Base-by-base conservation (phyloP, 371 early-diverging fungal species). In the Fennellomyces sp. region DNA sequence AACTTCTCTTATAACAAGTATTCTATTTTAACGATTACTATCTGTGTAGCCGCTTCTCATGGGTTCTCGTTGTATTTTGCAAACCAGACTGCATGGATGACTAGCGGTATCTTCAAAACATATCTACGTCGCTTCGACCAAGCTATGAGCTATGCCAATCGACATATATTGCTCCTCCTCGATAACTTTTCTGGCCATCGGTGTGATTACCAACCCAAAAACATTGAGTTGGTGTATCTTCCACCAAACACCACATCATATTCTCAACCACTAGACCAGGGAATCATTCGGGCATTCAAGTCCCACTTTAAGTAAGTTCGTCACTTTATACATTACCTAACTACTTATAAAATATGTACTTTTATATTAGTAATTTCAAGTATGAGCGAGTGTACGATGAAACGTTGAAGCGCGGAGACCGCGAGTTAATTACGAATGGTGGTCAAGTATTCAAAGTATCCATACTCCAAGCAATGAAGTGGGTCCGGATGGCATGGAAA, bases 231-330 rank as follows among this genome's bases (percentile, higher is more conserved):
- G 0, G 17, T 57, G 27, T 68, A 56, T 36, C 48, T 68, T 0
- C 73, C 66, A 8, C 62, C 66, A 23, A 68, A 72, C 45, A 64
- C 54, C 0, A 68, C 66, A 5, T 65, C 68, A 2, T 58, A 52
- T 31, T 28, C 61, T 3, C 66, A 72, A 52, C 64, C 63, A 25
- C 12, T 72, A 13, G 68, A 72, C 63, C 60, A 60, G 7, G 63
- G 63, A 3, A 64, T 66, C 33, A 71, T 71, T 28, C 19, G 38
- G 19, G 5, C 25, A 0, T 71, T 66, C 15, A 71, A 71, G 55
- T 39, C 35, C 27, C 52, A 58, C 36, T 66, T 56, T 56, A 25
- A 30, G 36, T 58, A 50, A 30, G 52, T 30, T n/a, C n/a, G n/a
- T n/a, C n/a, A n/a, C 4, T 52, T 31, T 27, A 30, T 31, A 39